Percentiles rank a stretch among this genome's conserved stretches.
Conservation (phyloP, 2,329 filamentous ascomycete species). For the Epichloe coenophiala region DNA sequence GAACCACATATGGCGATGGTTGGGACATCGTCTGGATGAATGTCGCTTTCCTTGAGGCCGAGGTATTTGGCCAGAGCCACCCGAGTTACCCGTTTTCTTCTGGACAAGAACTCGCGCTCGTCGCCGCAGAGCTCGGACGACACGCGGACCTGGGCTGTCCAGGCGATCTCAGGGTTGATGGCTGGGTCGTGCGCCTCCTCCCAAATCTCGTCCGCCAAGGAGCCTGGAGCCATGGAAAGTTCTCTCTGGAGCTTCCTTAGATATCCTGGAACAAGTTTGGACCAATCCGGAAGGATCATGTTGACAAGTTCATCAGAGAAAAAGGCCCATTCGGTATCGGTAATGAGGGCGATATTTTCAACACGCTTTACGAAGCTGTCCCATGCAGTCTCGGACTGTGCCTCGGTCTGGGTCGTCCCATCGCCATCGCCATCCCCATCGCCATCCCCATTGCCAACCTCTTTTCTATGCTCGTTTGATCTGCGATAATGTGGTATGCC, state of each 20-base stretch:
- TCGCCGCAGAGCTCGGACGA: slow-evolving; percentile 71
- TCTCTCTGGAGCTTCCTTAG: slow-evolving; percentile 76
- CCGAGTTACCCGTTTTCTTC: slow-evolving; percentile 54
- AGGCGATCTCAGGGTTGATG: slow-evolving; percentile 75
- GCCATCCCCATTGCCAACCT: not conserved
- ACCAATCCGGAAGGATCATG: slow-evolving; percentile 72
- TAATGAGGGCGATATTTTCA: slow-evolving; percentile 38
- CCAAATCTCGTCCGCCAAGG: slow-evolving; percentile 89
- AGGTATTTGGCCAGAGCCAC: slow-evolving; percentile 74
- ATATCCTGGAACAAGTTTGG: slow-evolving; percentile 59
- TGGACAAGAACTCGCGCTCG: slow-evolving; percentile 60
- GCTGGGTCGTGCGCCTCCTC: slow-evolving; percentile 72
- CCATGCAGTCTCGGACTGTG: slow-evolving; percentile 30
- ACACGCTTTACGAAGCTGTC: slow-evolving; percentile 32
- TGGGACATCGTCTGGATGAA: slow-evolving; percentile 89
- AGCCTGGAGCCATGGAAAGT: slow-evolving; percentile 75
- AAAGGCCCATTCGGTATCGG: slow-evolving; percentile 40
- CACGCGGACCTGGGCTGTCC: slow-evolving; percentile 69
- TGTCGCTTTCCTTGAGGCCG: slow-evolving; percentile 58
- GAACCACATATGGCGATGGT: slow-evolving; percentile 90
- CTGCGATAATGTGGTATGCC: not conserved
- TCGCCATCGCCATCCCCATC: slow-evolving; percentile 9
- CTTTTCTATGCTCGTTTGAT: not conserved
- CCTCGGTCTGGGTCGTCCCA: slow-evolving; percentile 9
- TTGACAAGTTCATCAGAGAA: slow-evolving; percentile 50